Evolutionary conservation across 148 eudicot species (phyloP), one percentile per base, ranked within the genome.

Genomic region (Pouteria glomerata): DNA sequence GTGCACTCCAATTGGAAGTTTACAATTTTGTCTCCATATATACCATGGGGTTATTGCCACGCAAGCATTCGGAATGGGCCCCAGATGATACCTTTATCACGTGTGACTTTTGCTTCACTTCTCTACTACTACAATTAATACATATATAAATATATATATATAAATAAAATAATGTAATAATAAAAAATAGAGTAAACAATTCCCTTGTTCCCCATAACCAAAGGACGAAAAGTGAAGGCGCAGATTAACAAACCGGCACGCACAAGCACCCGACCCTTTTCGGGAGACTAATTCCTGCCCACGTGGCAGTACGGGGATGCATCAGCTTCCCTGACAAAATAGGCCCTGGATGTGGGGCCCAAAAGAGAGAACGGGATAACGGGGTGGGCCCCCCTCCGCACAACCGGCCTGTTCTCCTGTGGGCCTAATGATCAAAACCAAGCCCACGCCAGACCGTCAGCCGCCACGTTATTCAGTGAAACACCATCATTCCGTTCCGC

Each of bases 361-460:
- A 45, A 8, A 39, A 24, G 14, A 33, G 70, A 16, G 47, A 63
- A 73, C 50, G 69, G 67, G 68, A 73, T 74, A 79, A 86, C 73
- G 70, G 73, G 8, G 44, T 14, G 57, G 84, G 77, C 13, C 57
- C 82, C 80, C 56, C 52, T 0, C 1, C 13, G 57, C 74, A 55
- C 76, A 65, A 72, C 70, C 71, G 74, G 79, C 77, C 76, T 76
- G 81, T 62, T 50, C 59, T 72, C n/a, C 14, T 79, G 80, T 69
- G 73, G 69, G 80, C 45, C 73, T 81, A 82, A 82, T 81, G 64
- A 85, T 87, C 75, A n/a, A n/a, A 74, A 74, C 73, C 13, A 53
- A 76, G 72, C 83, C 80, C 85, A 83, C 84, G 85, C 84, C 86
- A 80, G 87, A 80, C 87, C 87, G 55, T 47, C 70, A 72, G 79